Conservation (phyloP, 768 basidiomycete genomes). For the Calocybe gangraenosa region DNA sequence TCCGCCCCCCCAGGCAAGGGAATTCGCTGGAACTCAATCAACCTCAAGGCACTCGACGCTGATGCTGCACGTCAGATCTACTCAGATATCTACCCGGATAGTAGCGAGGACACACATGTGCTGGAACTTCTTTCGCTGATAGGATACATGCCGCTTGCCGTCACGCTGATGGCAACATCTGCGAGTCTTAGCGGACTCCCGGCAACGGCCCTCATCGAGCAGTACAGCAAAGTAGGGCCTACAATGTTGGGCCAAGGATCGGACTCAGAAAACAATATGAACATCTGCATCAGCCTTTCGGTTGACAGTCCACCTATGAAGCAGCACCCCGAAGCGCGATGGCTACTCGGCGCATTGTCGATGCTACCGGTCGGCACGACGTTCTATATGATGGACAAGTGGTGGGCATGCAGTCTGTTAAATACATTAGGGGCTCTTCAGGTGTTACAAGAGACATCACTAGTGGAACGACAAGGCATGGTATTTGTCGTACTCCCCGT, state of each 20-base stretch:
- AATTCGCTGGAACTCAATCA: constrained; percentile 18
- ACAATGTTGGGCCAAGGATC: constrained; percentile 6
- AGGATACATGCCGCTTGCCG: constrained; percentile 27
- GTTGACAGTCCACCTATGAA: constrained; percentile 5
- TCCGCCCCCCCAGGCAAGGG: constrained; percentile 20
- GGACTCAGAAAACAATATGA: constrained; percentile 7
- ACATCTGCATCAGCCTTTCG: constrained; percentile 9
- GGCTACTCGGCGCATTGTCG: constrained; percentile 16
- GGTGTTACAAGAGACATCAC: constrained; percentile 4
- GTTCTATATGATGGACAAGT: constrained; percentile 7
- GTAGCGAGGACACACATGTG: constrained; percentile 18
- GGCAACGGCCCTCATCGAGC: constrained; percentile 1
- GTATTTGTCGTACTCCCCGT: constrained; percentile 17
- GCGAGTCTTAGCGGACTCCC: background rate
- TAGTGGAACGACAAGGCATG: constrained; percentile 1
- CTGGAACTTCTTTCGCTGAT: constrained; percentile 18
- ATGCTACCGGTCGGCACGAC: constrained; percentile 22
- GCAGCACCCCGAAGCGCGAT: background rate
- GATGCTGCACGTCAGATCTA: constrained; percentile 20
- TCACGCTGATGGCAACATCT: constrained; percentile 28
- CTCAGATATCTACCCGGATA: constrained; percentile 16
- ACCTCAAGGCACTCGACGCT: constrained; percentile 15
- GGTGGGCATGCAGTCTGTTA: constrained; percentile 8
- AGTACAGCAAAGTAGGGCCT: constrained; percentile 2
- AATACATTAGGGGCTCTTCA: constrained; percentile 5